These are phyloP conservation scores for Sporothrix curviconia DNA, from an alignment of 2,329 filamentous ascomycete species.

Conservation along the genomic window DNA sequence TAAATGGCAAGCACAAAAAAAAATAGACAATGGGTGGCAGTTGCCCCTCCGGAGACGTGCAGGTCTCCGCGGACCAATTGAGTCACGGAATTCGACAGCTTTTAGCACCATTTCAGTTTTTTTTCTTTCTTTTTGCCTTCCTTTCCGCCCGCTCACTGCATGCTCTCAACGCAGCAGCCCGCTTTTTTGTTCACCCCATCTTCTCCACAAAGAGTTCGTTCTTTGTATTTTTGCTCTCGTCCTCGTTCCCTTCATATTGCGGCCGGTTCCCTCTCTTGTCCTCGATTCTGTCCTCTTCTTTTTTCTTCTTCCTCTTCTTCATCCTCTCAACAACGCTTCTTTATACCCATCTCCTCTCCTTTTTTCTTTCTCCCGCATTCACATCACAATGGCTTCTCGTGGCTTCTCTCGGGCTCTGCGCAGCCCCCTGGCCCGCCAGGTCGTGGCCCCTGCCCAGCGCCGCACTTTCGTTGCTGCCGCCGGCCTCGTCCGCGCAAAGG, in stretches of 20 bases:
- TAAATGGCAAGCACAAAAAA: constrained; percentile 2
- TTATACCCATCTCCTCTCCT: not conserved
- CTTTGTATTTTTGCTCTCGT: constrained; percentile 7
- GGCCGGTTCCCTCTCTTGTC: not conserved
- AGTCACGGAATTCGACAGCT: constrained; percentile 4
- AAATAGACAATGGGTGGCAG: not conserved
- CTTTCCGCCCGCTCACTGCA: not conserved
- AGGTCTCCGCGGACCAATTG: constrained; percentile 19
- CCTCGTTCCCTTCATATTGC: constrained; percentile 3
- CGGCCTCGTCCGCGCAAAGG: constrained; percentile 48
- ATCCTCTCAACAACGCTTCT: not conserved
- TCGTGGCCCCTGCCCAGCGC: constrained; percentile 54
- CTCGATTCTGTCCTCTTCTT: not conserved
- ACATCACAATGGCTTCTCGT: constrained; percentile 65
- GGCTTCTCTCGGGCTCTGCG: constrained; percentile 63
- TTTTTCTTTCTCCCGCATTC: constrained; percentile 19
- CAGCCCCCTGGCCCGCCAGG: constrained; percentile 56
- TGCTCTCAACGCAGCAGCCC: not conserved
- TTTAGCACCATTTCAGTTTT: not conserved
- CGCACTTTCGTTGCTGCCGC: constrained; percentile 57
- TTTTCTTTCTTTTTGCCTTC: constrained; percentile 4
- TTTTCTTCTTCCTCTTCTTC: not conserved
- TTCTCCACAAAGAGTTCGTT: constrained; percentile 7
- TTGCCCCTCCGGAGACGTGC: constrained; percentile 16
- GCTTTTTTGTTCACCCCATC: constrained; percentile 6